Base-by-base conservation (phyloP, 495 filamentous ascomycete species). In the Jackrogersella multiformis region DNA sequence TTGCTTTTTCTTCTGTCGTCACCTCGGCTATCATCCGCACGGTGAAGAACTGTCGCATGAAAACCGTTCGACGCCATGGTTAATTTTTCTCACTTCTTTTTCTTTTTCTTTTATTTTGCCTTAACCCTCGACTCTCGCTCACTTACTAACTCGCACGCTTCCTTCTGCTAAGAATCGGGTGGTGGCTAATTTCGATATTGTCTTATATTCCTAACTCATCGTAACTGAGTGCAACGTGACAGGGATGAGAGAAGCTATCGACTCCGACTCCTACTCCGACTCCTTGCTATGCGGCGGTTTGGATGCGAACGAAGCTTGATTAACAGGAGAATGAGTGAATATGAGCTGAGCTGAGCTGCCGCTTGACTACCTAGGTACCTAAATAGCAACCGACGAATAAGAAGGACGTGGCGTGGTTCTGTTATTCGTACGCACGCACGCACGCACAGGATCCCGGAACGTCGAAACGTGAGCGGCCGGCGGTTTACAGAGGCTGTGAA, bases 21-120 rank as follows among this genome's bases (percentile, higher is more conserved):
- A 32, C 74, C 68, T 46, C 80, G 77, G 68, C 74, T 75, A 68
- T 78, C 74, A 46, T 76, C 69, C 48, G 78, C 73, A 20, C 76
- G 76, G 69, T 81, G 78, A 73, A 82, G 73, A 68, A 81, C 78
- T 12, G 76, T 81, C 67, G 81, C 80, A 56, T 71, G 74, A 70
- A 81, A 84, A 46, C 75, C 73, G 56, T 75, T 72, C 3, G 70
- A 64, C 28, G 81, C 79, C 78, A 80, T 80, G n/a, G n/a, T n/a
- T n/a, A n/a, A 28, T 63, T 26, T 73, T n/a, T 13, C 35, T 45
- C 44, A 10, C 9, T 49, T 54, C 28, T 68, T 56, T 54, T 20
- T 34, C 20, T 38, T 20, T 60, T 39, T 16, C 9, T 20, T 35
- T 45, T 26, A 38, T 6, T 23, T 28, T 20, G 23, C n/a, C 23